Conservation (phyloP, 139 green algal species). For the Asterochloris sp. region DNA sequence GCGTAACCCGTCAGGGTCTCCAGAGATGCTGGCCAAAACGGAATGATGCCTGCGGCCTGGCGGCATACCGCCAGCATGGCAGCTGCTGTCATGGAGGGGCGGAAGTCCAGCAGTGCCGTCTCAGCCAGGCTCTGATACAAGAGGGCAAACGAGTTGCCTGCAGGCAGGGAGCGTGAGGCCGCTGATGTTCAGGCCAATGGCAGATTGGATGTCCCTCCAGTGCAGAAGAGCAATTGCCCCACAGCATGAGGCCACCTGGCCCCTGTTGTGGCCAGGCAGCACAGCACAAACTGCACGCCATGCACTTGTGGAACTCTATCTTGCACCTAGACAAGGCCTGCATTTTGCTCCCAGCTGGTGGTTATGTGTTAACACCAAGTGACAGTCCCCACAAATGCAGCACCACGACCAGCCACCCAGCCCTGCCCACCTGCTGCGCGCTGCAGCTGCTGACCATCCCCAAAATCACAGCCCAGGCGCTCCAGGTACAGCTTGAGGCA, state of each 20-base stretch:
- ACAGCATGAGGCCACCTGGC: too few relatives aligned
- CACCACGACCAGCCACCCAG: too few relatives aligned
- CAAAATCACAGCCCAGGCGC: conserved; percentile 50
- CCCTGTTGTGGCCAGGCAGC: too few relatives aligned
- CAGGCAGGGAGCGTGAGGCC: background rate
- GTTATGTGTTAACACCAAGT: too few relatives aligned
- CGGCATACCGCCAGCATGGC: conserved; percentile 31
- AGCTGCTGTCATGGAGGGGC: conserved; percentile 35
- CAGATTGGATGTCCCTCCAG: too few relatives aligned
- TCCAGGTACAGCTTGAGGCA: conserved; percentile 78
- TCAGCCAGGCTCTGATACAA: conserved; percentile 20
- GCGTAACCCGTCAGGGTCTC: conserved; percentile 32
- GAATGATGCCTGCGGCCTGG: conserved; percentile 23
- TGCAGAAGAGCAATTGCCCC: too few relatives aligned
- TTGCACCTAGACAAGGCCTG: too few relatives aligned
- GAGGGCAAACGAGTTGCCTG: conserved; percentile 30
- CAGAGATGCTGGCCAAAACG: conserved; percentile 44
- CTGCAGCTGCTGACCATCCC: conserved; percentile 8
- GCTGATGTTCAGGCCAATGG: too few relatives aligned
- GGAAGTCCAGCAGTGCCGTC: conserved; percentile 18
- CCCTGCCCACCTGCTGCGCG: conserved; percentile 1
- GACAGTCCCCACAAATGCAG: too few relatives aligned
- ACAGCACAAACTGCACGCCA: too few relatives aligned
- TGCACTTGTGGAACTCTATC: too few relatives aligned
- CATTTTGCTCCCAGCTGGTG: too few relatives aligned